Conservation (phyloP, 306 rosid genomes). For the Dryas alaskensis region DNA sequence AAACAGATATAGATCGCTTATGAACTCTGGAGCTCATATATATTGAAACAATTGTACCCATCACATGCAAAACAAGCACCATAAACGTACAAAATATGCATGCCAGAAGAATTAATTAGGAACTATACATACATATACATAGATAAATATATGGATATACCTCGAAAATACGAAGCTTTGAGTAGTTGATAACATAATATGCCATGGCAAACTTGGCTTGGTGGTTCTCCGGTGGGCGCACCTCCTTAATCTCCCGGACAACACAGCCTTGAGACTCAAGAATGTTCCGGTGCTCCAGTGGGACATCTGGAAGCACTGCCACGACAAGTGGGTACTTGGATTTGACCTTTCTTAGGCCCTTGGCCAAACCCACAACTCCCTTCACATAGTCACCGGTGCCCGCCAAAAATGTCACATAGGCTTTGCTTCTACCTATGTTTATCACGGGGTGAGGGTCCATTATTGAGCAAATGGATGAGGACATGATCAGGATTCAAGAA, state of each 20-base stretch:
- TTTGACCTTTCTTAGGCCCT: slow-evolving; percentile 4
- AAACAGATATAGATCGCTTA: no score
- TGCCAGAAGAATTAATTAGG: neutral
- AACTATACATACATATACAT: neutral
- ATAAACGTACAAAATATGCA: neutral
- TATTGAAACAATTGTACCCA: no score
- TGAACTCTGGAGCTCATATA: no score
- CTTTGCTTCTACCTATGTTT: neutral
- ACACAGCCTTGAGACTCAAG: slow-evolving; percentile 10
- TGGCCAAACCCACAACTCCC: slow-evolving; percentile 20
- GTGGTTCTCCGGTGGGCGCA: neutral
- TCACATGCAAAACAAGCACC: neutral
- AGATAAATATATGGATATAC: neutral
- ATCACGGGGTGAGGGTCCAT: neutral
- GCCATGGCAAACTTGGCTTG: slow-evolving; percentile 10
- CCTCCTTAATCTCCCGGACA: slow-evolving; percentile 10
- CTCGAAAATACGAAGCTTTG: slow-evolving; percentile 14
- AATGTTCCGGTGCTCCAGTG: neutral
- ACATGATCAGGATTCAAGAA: neutral
- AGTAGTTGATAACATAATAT: slow-evolving; percentile 17
- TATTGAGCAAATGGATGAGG: no score
- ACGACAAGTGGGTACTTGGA: slow-evolving; percentile 13
- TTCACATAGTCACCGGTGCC: slow-evolving; percentile 12
- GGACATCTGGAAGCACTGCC: slow-evolving; percentile 13
- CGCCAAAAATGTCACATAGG: slow-evolving; percentile 13